Base-by-base conservation (phyloP, 345 rosid genomes). In the Syzygium jambos region DNA sequence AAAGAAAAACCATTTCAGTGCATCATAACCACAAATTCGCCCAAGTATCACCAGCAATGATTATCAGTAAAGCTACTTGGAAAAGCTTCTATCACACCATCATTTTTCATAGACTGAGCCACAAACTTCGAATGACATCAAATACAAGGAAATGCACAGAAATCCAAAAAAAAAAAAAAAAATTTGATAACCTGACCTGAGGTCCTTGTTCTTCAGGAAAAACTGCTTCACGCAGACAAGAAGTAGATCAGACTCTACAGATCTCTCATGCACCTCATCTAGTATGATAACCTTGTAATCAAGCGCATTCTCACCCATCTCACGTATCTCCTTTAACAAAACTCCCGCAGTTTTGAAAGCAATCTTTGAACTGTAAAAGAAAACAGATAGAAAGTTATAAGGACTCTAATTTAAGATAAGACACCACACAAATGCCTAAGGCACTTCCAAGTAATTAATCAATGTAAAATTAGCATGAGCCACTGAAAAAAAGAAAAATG, bases 191-290 rank as follows among this genome's bases (percentile, higher is more conserved):
- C n/a, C 59, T 56, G 86, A 97, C 99, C 98, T 96, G 92, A 97
- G 89, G 88, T 92, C 93, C 51, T 92, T 93, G 84, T 91, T 97
- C 92, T 89, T 94, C 91, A 91, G 84, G 85, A 97, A 93, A 91
- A 97, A 94, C 91, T 97, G 99, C 92, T 96, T 97, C 88, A 97
- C 88, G 87, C 96, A 96, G 87, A 96, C 94, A 89, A 97, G 96
- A 90, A 93, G 94, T 89, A 97, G 95, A 91, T 97, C 98, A 11
- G 99, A 97, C 93, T 97, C 98, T 43, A 96, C 93, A 13, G 98
- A 97, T 93, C 99, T 95, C 94, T 97, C 99, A 89, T 97, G 99
- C 87, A 97, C 99, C 92, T 97, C 99, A 91, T 97, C 99, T 88
- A 97, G 98, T 92, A 97, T 93, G 88, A 97, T 93, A 85, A 92